These are phyloP conservation scores for Globisporangium yorkense DNA, from an alignment of 352 stramenopile genomes.

Conservation along the genomic window DNA sequence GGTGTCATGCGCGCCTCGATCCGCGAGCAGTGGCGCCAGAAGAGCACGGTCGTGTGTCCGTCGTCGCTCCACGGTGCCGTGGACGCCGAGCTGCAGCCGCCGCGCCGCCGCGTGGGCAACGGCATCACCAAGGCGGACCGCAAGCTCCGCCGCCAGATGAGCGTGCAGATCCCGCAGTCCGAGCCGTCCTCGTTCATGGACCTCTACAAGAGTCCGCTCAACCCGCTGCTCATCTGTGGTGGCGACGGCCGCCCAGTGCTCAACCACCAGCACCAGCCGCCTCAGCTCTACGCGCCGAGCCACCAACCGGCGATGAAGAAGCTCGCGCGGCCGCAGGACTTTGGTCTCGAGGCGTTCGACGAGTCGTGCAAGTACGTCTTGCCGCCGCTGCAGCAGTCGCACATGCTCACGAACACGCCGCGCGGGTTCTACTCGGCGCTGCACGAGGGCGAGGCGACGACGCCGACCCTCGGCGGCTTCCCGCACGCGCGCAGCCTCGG, in stretches of 20 bases:
- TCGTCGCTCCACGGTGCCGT: not conserved
- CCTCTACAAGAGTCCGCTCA: slow-evolving; percentile 34
- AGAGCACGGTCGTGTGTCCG: slow-evolving; percentile 29
- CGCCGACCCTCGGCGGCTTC: slow-evolving; percentile 23
- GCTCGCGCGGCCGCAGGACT: slow-evolving; percentile 29
- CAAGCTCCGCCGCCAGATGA: slow-evolving; percentile 24
- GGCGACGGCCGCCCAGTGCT: not conserved
- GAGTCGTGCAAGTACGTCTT: slow-evolving; percentile 39
- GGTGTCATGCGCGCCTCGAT: slow-evolving; percentile 36
- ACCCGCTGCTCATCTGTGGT: slow-evolving; percentile 6
- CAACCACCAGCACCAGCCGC: slow-evolving; percentile 4
- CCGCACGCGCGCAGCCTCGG: slow-evolving; percentile 16
- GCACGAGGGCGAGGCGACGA: slow-evolving; percentile 12
- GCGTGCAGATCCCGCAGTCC: slow-evolving; percentile 16
- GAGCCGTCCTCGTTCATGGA: slow-evolving; percentile 30
- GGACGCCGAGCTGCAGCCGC: slow-evolving; percentile 6
- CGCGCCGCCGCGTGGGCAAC: slow-evolving; percentile 34
- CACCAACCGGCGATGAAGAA: slow-evolving; percentile 55
- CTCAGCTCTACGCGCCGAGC: slow-evolving; percentile 19
- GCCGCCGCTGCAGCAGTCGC: slow-evolving; percentile 36
- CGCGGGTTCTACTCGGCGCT: slow-evolving; percentile 10
- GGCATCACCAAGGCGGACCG: slow-evolving; percentile 42
- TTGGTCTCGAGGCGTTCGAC: slow-evolving; percentile 51
- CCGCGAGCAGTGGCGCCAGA: slow-evolving; percentile 68
- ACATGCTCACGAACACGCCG: slow-evolving; percentile 28